Conservation (phyloP, 2,329 filamentous ascomycete species). For the Grosmannia serpens region DNA sequence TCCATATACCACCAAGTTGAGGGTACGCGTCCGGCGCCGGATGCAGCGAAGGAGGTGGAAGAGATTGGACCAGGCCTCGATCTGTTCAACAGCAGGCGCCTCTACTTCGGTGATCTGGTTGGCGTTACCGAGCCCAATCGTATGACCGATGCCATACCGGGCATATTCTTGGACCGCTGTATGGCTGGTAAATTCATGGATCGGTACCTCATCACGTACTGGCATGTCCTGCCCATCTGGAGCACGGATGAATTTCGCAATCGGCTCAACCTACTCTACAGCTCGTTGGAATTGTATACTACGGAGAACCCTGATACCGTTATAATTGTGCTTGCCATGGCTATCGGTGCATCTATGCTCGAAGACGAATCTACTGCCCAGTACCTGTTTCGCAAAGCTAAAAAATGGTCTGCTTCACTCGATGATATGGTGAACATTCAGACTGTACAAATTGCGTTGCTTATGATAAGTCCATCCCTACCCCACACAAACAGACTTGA, state of each 20-base stretch:
- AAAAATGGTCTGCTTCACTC: constrained; percentile 6
- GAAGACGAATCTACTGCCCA: constrained; percentile 9
- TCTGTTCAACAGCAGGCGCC: constrained; percentile 11
- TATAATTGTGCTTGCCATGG: constrained; percentile 8
- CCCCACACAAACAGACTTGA: too few relatives aligned
- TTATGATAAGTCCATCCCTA: constrained; percentile 7
- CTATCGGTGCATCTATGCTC: constrained; percentile 8
- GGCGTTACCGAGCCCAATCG: background rate
- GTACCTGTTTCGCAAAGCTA: constrained; percentile 8
- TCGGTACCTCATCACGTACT: constrained; percentile 8
- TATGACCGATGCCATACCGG: constrained; percentile 1
- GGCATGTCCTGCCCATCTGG: constrained; percentile 12
- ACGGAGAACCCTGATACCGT: constrained; percentile 6
- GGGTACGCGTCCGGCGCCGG: background rate
- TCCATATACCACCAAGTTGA: constrained; percentile 11
- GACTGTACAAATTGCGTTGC: constrained; percentile 11
- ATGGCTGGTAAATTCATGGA: constrained; percentile 7
- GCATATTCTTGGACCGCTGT: constrained; percentile 9
- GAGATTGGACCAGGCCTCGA: constrained; percentile 13
- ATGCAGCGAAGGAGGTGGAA: constrained; percentile 6
- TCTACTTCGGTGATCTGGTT: constrained; percentile 13
- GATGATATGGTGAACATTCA: constrained; percentile 13
- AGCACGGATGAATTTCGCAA: constrained; percentile 6
- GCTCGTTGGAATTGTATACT: background rate
- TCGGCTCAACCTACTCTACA: constrained; percentile 8